phyloP scores from a whole-genome alignment of 176 grass and related monocot genomes.

The maize (Zea mays) region DNA sequence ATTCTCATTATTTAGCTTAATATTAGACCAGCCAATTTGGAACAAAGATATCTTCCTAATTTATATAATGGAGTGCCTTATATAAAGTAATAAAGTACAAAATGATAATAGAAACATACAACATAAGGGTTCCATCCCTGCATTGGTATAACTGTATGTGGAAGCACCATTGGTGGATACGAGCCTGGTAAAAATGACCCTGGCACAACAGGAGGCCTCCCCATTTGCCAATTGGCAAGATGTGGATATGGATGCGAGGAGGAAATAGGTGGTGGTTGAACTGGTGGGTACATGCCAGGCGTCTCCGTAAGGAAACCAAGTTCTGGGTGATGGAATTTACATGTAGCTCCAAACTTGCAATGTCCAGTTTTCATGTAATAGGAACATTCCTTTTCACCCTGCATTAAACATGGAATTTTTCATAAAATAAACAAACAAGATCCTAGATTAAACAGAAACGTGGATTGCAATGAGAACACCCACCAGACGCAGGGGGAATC shows the following conservation, averaged over 20 bases:
- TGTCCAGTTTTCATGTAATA: slow-evolving; percentile 89
- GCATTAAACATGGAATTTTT: slow-evolving; percentile 27
- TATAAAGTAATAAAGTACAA: slow-evolving; percentile 31
- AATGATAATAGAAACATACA: slow-evolving; percentile 50
- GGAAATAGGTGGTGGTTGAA: slow-evolving; percentile 52
- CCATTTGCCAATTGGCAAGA: slow-evolving; percentile 62
- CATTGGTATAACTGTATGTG: slow-evolving; percentile 66
- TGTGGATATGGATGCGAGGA: slow-evolving; percentile 68
- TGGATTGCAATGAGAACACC: slow-evolving; percentile 26
- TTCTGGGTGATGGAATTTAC: slow-evolving; percentile 88
- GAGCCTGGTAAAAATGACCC: slow-evolving; percentile 57
- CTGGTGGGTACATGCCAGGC: slow-evolving; percentile 55
- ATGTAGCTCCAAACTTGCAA: slow-evolving; percentile 84
- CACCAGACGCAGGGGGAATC: slow-evolving; percentile 69
- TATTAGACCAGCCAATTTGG: slow-evolving; percentile 15
- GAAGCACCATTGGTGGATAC: slow-evolving; percentile 74
- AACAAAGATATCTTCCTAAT: neutral
- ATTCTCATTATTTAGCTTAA: neutral
- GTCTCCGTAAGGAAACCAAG: slow-evolving; percentile 34
- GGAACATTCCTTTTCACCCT: slow-evolving; percentile 93
- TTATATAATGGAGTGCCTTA: neutral
- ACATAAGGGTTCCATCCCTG: slow-evolving; percentile 90
- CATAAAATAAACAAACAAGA: slow-evolving; percentile 23
- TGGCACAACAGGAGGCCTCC: slow-evolving; percentile 65
- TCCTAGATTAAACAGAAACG: slow-evolving; percentile 10